Evolutionary conservation across 352 stramenopile species (phyloP).

Genomic region (Phytophthora kernoviae): DNA sequence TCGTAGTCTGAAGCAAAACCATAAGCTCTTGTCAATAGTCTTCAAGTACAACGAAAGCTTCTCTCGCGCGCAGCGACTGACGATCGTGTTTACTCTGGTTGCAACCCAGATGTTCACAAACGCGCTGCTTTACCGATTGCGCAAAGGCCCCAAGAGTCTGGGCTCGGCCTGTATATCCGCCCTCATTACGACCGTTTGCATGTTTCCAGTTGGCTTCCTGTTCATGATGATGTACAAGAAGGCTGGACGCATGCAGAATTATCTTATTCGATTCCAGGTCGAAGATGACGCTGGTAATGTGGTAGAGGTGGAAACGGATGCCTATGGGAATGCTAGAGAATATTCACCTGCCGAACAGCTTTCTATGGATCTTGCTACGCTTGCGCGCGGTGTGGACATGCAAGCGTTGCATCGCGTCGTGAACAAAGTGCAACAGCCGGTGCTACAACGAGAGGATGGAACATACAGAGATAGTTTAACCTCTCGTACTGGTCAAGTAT

Average conservation of each 20-base stretch:
- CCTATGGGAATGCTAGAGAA: slow-evolving; percentile 57
- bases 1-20: slow-evolving; percentile 57
- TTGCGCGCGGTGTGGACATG: slow-evolving; percentile 50
- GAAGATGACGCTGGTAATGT: slow-evolving; percentile 67
- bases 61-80: slow-evolving; percentile 61
- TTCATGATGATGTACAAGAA: slow-evolving; percentile 83
- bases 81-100: slow-evolving; percentile 70
- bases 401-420: slow-evolving; percentile 33
- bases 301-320: slow-evolving; percentile 65
- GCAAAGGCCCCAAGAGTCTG: slow-evolving; percentile 45
- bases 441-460: slow-evolving; percentile 18
- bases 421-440: slow-evolving; percentile 39
- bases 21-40: slow-evolving; percentile 72
- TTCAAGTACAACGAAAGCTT: slow-evolving; percentile 83
- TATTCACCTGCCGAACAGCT: slow-evolving; percentile 55
- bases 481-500: slow-evolving; percentile 41
- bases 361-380: slow-evolving; percentile 58
- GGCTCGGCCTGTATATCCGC: slow-evolving; percentile 59
- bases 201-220: slow-evolving; percentile 64
- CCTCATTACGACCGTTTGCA: slow-evolving; percentile 64
- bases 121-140: slow-evolving; percentile 62
- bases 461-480: slow-evolving; percentile 7
- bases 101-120: slow-evolving; percentile 81
- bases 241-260: slow-evolving; percentile 57
- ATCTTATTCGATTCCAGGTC: slow-evolving; percentile 66